Evolutionary conservation across 106 monocot genomes (phyloP).

Genomic region (Dendrobium huoshanense): DNA sequence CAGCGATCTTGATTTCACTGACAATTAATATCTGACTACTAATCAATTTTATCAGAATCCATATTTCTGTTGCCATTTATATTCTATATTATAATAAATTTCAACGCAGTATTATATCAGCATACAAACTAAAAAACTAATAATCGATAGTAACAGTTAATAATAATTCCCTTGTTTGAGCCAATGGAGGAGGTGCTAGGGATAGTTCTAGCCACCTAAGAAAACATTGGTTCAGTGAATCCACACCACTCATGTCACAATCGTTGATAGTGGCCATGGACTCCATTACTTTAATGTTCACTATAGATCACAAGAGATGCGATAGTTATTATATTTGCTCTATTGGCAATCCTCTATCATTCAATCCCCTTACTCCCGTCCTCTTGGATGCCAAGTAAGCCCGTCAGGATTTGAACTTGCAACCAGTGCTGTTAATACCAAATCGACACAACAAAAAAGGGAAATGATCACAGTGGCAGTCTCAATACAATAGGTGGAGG

Average conservation of each 20-base stretch:
- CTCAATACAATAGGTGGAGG: too few relatives aligned
- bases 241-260: not conserved
- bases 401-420: not conserved
- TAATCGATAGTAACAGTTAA: too few relatives aligned
- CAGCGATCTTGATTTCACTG: not conserved
- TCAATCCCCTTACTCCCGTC: not conserved
- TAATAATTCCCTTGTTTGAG: too few relatives aligned
- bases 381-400: not conserved
- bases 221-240: not conserved
- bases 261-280: too few relatives aligned
- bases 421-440: not conserved
- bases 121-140: too few relatives aligned
- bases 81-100: too few relatives aligned
- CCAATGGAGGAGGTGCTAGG: not conserved
- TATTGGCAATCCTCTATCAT: not conserved
- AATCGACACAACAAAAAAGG: not conserved
- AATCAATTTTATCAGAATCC: too few relatives aligned
- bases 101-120: too few relatives aligned
- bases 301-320: not conserved
- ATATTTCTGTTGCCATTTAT: too few relatives aligned
- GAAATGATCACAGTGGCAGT: not conserved
- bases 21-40: not conserved
- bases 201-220: not conserved
- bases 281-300: not conserved
- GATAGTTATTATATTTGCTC: not conserved